Evolutionary conservation across 2,329 filamentous ascomycete genomes (phyloP), one percentile per base, ranked within the genome.

Genomic region (Fusarium phyllophilum): DNA sequence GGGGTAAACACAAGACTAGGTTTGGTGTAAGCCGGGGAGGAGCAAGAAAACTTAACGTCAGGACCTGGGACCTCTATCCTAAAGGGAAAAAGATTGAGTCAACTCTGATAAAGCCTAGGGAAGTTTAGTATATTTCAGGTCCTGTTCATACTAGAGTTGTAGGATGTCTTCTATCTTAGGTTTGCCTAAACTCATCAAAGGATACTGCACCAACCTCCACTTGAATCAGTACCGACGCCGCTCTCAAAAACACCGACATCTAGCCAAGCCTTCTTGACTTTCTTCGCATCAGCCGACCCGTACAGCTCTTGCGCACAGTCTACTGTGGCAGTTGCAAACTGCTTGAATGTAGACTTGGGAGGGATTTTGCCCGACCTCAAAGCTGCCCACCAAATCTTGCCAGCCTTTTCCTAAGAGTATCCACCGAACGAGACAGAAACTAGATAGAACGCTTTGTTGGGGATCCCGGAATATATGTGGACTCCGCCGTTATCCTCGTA

Each of bases 371-470:
- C 84, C 39, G 83, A 84, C 24, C 76, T 82, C 83, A 88, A 82
- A 1, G 86, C 80, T 75, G 84, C 83, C 86, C 86, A 88, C 86
- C 86, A 88, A 65, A 88, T 86, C 71, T 85, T 83, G 18, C 86
- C 86, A 14, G 85, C 85, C 79, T 86, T 87, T 75, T 88, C 86
- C 85, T 85, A 90, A 8, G 85, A 85, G 76, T 84, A 86, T 10
- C 88, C 88, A 20, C 87, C 87, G 71, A 89, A 84, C 4, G 80
- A 82, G 9, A 82, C 78, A 4, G 86, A 79, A 17, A 80, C 83
- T 15, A 88, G 83, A 73, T 88, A 88, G 72, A 90, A 90, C 6
- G 88, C 88, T 69, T 84, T 84, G 80, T 90, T 90, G 6, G 88
- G 88, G 49, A 90, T 89, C 11, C 88, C 88, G 11, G 87, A 89